Conservation (phyloP, 164 flowering plant species). For the Liriodendron chinense region DNA sequence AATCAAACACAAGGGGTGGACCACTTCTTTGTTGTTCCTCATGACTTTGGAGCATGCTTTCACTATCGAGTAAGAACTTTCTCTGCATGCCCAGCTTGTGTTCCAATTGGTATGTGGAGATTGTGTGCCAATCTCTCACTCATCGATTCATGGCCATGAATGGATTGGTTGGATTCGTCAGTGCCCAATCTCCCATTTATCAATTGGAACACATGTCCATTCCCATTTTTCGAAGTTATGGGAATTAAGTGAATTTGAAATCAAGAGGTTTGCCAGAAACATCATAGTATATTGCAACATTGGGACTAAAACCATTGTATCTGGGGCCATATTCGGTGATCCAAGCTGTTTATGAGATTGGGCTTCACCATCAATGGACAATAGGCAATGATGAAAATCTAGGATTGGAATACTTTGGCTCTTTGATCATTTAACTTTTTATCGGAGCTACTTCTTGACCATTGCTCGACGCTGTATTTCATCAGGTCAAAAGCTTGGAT, state of each 20-base stretch:
- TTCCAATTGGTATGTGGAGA: neutral
- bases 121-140: neutral
- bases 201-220: neutral
- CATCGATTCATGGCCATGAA: neutral
- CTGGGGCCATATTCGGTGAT: too few species aligned
- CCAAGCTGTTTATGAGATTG: too few species aligned
- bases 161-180: neutral
- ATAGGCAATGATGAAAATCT: too few species aligned
- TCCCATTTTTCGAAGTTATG: neutral
- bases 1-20: constrained; percentile 92
- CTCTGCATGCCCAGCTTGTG: neutral
- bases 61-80: constrained; percentile 72
- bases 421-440: too few species aligned
- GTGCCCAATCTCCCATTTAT: neutral
- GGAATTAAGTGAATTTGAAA: neutral
- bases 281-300: too few species aligned
- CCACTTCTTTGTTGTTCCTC: constrained; percentile 91
- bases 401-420: too few species aligned
- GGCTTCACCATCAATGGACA: too few species aligned
- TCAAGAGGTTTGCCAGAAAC: too few species aligned
- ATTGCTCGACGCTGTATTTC: too few species aligned
- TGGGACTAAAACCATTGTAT: too few species aligned
- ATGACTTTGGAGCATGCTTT: constrained; percentile 95
- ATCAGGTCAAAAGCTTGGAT: too few species aligned
- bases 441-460: too few species aligned